phyloP scores from a whole-genome alignment of 768 basidiomycete species.

The Cystofilobasidium ferigula region DNA sequence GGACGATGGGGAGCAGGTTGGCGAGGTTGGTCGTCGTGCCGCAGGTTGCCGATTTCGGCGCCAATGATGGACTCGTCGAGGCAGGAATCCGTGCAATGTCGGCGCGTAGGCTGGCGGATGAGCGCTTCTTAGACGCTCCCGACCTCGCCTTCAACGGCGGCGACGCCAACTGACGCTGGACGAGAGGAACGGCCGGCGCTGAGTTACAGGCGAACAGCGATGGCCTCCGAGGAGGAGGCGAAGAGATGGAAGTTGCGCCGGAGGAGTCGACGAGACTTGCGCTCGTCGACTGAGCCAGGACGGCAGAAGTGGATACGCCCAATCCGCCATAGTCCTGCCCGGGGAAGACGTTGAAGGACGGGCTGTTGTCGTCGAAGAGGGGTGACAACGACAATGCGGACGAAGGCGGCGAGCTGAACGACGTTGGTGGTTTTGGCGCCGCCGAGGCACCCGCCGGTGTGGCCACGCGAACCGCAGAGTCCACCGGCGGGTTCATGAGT shows the following conservation, averaged over 20 bases:
- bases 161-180: background rate
- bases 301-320: background rate
- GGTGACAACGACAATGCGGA: background rate
- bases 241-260: background rate
- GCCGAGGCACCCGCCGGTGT: background rate
- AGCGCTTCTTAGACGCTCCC: background rate
- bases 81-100: too few relatives aligned
- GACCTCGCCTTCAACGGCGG: background rate
- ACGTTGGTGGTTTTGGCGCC: background rate
- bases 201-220: background rate
- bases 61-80: too few relatives aligned
- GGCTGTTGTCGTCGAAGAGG: background rate
- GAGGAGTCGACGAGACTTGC: background rate
- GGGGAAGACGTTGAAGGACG: background rate
- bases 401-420: background rate
- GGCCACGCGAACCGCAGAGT: too few relatives aligned
- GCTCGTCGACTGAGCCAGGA: background rate
- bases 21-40: background rate
- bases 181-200: background rate
- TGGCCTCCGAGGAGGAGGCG: background rate
- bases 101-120: background rate
- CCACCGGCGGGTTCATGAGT: too few relatives aligned
- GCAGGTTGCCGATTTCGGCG: too few relatives aligned
- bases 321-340: background rate
- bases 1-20: background rate